These are phyloP conservation scores for Oenanthe javanica DNA, from an alignment of 140 eudicot species.

Conservation along the genomic window DNA sequence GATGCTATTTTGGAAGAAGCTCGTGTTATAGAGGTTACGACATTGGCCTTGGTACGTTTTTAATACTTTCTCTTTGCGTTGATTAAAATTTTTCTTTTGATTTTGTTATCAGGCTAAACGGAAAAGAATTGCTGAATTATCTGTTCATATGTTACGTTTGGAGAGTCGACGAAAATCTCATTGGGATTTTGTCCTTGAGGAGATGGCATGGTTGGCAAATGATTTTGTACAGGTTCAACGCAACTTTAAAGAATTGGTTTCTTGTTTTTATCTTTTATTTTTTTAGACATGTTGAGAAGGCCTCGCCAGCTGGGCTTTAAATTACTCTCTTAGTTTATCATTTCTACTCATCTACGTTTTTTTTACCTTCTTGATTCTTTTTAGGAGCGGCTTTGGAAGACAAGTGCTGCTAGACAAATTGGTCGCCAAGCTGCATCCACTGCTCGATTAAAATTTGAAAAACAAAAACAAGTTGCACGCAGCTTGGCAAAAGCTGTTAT, in stretches of 20 bases:
- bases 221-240: constrained; percentile 91
- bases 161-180: constrained; percentile 56
- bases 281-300: not conserved
- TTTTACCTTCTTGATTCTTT: not conserved
- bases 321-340: not conserved
- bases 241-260: not conserved
- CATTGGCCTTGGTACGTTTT: not conserved
- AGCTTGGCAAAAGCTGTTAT: constrained; percentile 67
- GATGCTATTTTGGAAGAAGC: constrained; percentile 80
- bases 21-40: constrained; percentile 64
- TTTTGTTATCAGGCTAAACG: constrained; percentile 68
- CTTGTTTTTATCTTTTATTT: not conserved
- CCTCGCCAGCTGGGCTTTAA: not conserved
- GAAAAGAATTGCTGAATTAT: constrained; percentile 74
- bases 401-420: constrained; percentile 65
- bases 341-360: constrained; percentile 5
- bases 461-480: constrained; percentile 58
- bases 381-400: constrained; percentile 94
- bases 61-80: not conserved
- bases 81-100: not conserved
- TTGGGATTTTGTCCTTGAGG: constrained; percentile 94
- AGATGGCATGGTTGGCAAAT: constrained; percentile 97
- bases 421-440: constrained; percentile 45
- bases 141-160: constrained; percentile 28
- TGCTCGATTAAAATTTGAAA: constrained; percentile 45